Evolutionary conservation across 768 basidiomycete species (phyloP), one percentile per base, ranked within the genome.

Genomic region (Tephrocybe rancida): DNA sequence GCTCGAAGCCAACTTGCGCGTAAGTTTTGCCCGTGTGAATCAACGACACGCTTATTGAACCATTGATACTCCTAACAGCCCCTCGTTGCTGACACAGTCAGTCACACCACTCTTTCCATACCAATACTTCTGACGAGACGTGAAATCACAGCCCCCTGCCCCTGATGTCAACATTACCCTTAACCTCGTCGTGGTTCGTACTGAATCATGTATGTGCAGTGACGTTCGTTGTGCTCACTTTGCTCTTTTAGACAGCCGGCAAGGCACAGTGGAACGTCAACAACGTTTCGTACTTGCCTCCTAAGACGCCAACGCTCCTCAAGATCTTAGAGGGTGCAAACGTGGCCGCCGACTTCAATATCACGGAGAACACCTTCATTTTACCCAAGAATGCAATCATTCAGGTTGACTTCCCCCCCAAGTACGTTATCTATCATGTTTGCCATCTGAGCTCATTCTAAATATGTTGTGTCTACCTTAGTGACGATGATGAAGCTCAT

Each of bases 281-380:
- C 63, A 60, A 60, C 30, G 58, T 68, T 43, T 61, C 64, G 5
- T 71, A 69, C 54, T 25, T 66, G 7, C 48, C 67, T n/a, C 75
- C 75, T 0, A 50, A 48, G 29, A 44, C 49, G 3, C 67, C 67
- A 2, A 67, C 67, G 14, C 63, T 68, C 18, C 29, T 65, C n/a
- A 72, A 73, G 50, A 69, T 76, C 51, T 51, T 76, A 9, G 67
- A 70, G 32, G 75, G 75, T 24, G 69, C 68, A 2, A 56, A 52
- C 18, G 46, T 10, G 5, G 52, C 67, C 0, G 57, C 63, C 1
- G 67, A 72, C 38, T 66, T 76, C 52, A 64, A 66, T 18, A 37
- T 59, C 3, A 63, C 67, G 5, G 74, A 74, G 42, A 67, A 76
- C 43, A 71, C 77, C 3, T 78, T 75, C 50, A 55, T 71, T 18